These are phyloP conservation scores for Paecilomyces sp. DNA, from an alignment of 2,329 filamentous ascomycete genomes.

Conservation along the genomic window DNA sequence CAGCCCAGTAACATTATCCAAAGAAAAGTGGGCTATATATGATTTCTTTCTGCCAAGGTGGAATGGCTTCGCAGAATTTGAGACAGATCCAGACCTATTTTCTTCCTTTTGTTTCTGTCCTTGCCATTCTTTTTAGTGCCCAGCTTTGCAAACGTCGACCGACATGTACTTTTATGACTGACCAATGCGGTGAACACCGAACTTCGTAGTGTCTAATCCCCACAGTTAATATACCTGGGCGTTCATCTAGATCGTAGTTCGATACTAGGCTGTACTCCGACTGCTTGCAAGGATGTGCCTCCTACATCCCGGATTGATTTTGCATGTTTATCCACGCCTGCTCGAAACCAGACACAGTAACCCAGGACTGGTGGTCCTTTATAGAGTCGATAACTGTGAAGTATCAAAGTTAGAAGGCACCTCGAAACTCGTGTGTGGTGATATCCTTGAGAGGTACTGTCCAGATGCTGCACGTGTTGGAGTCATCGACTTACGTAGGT, in stretches of 20 bases:
- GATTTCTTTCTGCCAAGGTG: not conserved
- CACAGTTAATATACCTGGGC: not conserved
- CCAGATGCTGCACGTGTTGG: not conserved
- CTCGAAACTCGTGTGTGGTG: not conserved
- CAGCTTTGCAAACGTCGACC: not conserved
- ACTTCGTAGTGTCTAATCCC: too few relatives aligned
- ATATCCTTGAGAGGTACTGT: not conserved
- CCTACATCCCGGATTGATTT: not conserved
- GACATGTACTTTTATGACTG: not conserved
- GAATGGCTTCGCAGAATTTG: not conserved
- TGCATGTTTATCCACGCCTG: not conserved
- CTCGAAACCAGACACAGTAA: not conserved
- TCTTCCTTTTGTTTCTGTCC: not conserved
- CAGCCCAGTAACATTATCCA: not conserved
- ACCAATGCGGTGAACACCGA: not conserved
- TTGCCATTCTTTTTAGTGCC: not conserved
- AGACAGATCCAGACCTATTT: not conserved
- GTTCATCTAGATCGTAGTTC: not conserved
- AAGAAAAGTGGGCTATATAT: not conserved
- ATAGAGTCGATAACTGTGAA: not conserved
- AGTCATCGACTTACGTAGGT: conserved; percentile 30
- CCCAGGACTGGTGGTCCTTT: not conserved
- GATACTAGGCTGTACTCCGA: not conserved
- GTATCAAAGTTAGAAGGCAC: not conserved
- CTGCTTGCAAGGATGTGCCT: not conserved